Evolutionary conservation across 2,329 filamentous ascomycete genomes (phyloP), one percentile per base, ranked within the genome.

Genomic region (Curvularia lunata): DNA sequence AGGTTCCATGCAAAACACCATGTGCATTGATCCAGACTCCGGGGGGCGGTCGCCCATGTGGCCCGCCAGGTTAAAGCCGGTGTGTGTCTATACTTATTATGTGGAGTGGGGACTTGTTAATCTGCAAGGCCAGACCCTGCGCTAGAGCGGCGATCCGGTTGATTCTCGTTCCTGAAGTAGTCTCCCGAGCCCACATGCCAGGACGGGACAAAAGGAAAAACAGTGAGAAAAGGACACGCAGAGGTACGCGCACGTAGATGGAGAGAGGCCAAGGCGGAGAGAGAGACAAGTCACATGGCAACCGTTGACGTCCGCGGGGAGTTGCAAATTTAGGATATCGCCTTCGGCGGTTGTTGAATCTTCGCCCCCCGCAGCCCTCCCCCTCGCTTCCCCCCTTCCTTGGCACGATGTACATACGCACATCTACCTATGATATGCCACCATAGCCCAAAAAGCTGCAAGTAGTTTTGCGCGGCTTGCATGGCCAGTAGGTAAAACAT

Each of bases 121-220:
- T 13, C 13, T 56, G 43, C 54, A 48, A 48, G 54, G 42, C 54
- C 49, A 53, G 49, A 37, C 49, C 49, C 40, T 52, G 40, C 49
- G 37, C 49, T 52, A 52, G 49, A 28, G 7, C 21, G 49, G 28
- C 40, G 49, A 52, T 52, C 49, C 12, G 40, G 40, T n/a, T n/a
- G 13, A 28, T 27, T 23, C 47, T 49, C 34, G 48, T 49, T 49
- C 48, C 48, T 49, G 47, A 37, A 21, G 30, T 27, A 49, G 34
- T 19, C 13, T 37, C 34, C 34, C 34, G 34, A 37, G 34, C 16
- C 34, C 6, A 16, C 34, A n/a, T 37, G 34, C 16, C 34, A n/a
- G 5, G 34, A 8, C 34, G 16, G 16, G 34, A 18, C 5, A 18
- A 37, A 18, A 37, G 34, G 4, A 37, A 37, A 12, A 16, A 16